Base-by-base conservation (phyloP, 768 basidiomycete genomes). In the Rhizopogon vesiculosus region DNA sequence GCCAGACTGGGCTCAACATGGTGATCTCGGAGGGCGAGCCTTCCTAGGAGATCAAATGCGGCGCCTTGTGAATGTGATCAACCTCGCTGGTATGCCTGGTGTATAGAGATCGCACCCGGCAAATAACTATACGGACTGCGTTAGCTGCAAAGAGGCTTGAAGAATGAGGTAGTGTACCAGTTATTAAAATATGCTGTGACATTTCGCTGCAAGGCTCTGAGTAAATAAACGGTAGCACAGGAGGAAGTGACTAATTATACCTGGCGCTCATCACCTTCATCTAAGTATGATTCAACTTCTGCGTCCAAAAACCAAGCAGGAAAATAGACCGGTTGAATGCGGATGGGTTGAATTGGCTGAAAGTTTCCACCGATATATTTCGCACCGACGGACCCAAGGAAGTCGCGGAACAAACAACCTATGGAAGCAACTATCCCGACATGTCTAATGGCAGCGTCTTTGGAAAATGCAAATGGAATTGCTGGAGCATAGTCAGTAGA, bases 271-370 rank as follows among this genome's bases (percentile, higher is more conserved):
- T 38, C 19, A 38, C 18, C 48, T 5, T 33, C 35, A 25, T 35
- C 31, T 19, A 64, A 45, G 45, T 62, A 56, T 41, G 65, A 56
- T 60, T 78, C 69, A 16, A 82, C 61, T 63, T 84, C 80, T 8
- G 75, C 81, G 59, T 82, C 80, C 31, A 86, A 67, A 31, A 83
- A 71, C 86, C 86, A 88, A 10, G 74, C 77, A 3, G 86, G 86
- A 51, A 84, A 79, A 63, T 86, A 88, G 3, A 83, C 67, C 7
- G 84, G 77, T 45, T 75, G 69, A 25, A 83, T 72, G 22, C 74
- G 76, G 12, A 68, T 64, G 22, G 85, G 84, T 46, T 62, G 74
- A 4, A 78, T 57, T 48, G 74, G 69, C 42, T 70, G 65, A 57
- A 74, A 71, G 5, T 74, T 74, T 31, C 61, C 64, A 2, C 77